Evolutionary conservation across 495 filamentous ascomycete species (phyloP).

Genomic region (Aspergillus carlsbadensis): DNA sequence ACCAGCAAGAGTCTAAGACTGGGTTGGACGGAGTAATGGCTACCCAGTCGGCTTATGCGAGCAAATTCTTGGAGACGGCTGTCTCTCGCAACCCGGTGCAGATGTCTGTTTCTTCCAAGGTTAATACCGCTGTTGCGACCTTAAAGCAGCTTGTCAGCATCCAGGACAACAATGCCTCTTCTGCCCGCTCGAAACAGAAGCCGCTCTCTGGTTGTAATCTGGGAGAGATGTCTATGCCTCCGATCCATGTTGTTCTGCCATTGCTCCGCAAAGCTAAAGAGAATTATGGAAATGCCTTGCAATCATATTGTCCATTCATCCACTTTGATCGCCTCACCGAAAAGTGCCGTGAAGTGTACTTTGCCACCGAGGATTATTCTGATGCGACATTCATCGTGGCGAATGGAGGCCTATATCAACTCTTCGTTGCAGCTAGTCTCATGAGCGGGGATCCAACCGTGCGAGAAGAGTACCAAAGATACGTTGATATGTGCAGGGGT

Average conservation of each 20-base stretch:
- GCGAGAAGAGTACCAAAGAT: constrained; percentile 37
- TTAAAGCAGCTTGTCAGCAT: constrained; percentile 57
- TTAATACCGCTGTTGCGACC: constrained; percentile 55
- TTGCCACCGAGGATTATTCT: constrained; percentile 56
- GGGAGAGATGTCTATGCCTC: constrained; percentile 54
- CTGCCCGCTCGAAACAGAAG: constrained; percentile 39
- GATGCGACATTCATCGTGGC: constrained; percentile 55
- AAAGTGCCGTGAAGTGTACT: constrained; percentile 59
- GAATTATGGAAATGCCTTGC: constrained; percentile 22
- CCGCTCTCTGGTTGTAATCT: constrained; percentile 40
- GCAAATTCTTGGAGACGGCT: constrained; percentile 58
- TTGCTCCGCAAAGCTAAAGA: constrained; percentile 51
- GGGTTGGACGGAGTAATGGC: constrained; percentile 61
- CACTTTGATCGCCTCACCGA: constrained; percentile 55
- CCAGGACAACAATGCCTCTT: constrained; percentile 37
- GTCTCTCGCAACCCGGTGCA: constrained; percentile 53
- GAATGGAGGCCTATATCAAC: constrained; percentile 54
- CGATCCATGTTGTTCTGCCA: constrained; percentile 48
- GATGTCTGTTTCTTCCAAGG: constrained; percentile 49
- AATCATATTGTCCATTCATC: constrained; percentile 39
- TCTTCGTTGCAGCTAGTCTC: constrained; percentile 52
- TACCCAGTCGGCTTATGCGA: constrained; percentile 63
- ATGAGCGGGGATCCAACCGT: constrained; percentile 25
- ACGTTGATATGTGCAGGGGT: constrained; percentile 46
- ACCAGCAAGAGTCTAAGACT: constrained; percentile 40